Percentiles rank a stretch among this genome's conserved stretches.
Conservation (phyloP, 129 eudicot genomes). For the Helichrysum umbraculigerum region DNA sequence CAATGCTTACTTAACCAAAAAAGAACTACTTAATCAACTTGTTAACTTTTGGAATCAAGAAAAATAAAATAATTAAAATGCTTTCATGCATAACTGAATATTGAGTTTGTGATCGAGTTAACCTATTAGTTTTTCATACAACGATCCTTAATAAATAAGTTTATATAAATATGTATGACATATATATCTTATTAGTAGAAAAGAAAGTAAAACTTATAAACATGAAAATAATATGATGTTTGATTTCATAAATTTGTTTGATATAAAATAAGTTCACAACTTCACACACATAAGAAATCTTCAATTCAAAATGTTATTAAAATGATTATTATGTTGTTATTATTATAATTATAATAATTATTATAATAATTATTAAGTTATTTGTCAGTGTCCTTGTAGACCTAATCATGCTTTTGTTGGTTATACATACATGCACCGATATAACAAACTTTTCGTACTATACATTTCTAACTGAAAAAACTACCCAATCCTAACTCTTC, state of each 20-base stretch:
- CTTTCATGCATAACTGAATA: not conserved
- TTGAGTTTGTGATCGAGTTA: too few species aligned
- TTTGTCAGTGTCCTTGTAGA: too few species aligned
- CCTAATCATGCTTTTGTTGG: not conserved
- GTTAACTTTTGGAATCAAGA: not conserved
- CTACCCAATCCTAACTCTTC: constrained; percentile 6
- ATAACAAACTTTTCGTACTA: not conserved
- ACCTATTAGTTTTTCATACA: too few species aligned
- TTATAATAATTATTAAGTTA: too few species aligned
- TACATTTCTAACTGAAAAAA: constrained; percentile 16
- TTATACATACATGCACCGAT: too few species aligned
- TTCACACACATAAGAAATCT: not conserved
- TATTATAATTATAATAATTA: too few species aligned
- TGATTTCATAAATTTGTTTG: too few species aligned
- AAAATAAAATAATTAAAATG: not conserved
- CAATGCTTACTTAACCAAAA: not conserved
- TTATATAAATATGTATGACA: too few species aligned
- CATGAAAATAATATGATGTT: too few species aligned
- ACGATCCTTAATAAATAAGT: too few species aligned
- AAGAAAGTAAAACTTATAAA: too few species aligned
- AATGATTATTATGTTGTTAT: not conserved
- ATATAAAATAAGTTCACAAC: not conserved
- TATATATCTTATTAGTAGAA: too few species aligned
- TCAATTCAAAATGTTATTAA: not conserved
- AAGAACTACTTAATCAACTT: not conserved